These are phyloP conservation scores for Bryum argenteum DNA, from an alignment of 225 moss, liverwort and hornwort genomes.

Conservation along the genomic window DNA sequence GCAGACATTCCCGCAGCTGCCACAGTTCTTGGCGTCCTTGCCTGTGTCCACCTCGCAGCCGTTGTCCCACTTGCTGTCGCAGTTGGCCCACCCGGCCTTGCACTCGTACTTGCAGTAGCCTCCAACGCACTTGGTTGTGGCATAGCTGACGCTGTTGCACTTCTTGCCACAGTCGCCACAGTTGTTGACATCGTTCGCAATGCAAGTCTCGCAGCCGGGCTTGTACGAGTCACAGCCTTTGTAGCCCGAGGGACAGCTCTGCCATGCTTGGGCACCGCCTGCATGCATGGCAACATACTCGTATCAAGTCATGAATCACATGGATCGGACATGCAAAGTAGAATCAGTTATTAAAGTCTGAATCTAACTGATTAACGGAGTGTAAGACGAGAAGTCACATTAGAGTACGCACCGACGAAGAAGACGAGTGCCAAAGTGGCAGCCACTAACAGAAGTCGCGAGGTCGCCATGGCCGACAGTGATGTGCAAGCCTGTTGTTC, in stretches of 20 bases:
- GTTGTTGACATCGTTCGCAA: conserved; percentile 7
- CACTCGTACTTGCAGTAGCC: too few species aligned
- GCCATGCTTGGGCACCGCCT: background rate
- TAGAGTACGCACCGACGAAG: background rate
- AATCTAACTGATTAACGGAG: background rate
- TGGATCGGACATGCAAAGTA: background rate
- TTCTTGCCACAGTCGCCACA: too few species aligned
- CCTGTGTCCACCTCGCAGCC: too few species aligned
- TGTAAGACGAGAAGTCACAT: background rate
- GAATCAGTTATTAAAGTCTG: too few species aligned
- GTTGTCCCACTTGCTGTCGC: too few species aligned
- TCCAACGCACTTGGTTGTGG: too few species aligned
- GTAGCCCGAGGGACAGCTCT: background rate
- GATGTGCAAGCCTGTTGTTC: background rate
- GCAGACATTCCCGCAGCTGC: too few species aligned
- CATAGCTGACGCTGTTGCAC: too few species aligned
- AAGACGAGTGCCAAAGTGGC: conserved; percentile 25
- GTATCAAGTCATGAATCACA: too few species aligned
- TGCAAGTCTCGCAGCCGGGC: conserved; percentile 24
- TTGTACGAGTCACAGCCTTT: conserved; percentile 14
- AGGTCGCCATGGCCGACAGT: conserved; percentile 19
- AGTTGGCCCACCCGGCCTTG: too few species aligned
- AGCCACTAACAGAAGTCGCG: background rate
- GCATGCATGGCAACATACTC: background rate
- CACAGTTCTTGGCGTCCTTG: too few species aligned